Evolutionary conservation across 805 yeast genomes (phyloP), one percentile per base, ranked within the genome.

Genomic region (Barnettozyma pratensis): DNA sequence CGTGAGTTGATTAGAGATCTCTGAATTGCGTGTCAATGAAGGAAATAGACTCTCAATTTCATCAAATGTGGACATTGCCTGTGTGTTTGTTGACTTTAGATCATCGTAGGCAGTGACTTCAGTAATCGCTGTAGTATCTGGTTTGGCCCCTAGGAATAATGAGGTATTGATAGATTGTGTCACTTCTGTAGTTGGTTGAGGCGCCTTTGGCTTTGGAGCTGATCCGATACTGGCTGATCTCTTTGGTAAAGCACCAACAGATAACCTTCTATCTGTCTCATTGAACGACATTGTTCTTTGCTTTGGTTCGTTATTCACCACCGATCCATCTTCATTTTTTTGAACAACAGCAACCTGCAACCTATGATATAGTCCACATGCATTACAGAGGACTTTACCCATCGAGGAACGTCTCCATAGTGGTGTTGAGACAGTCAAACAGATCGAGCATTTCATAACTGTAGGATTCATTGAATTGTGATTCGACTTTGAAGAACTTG

Each of bases 331-430:
- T 37, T 39, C 34, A 11, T 41, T 32, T 4, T 10, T 10, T 31
- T 36, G 28, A 29, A 36, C 39, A 36, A 37, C 4, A 88, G 91
- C 10, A 97, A 11, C 97, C 60, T 92, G 97, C 26, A 92, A 72
- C 66, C 92, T 92, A 61, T 87, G 77, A 59, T 92, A 92, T 50
- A 92, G 71, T 1, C 98, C 98, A 71, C 98, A 92, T 0, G 98
- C 98, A 65, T 92, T 92, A 68, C 98, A 92, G 50, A 92, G 70
- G 0, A 96, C 90, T 57, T 87, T 83, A 2, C 97, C 97, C 48
- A 84, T 86, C 0, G 94, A 86, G 55, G 89, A 87, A 41, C 97
- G 75, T 55, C 98, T 73, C 98, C 98, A 92, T n/a, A 92, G 66
- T 2, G 97, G 98, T 0, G 97, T 92, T 8, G 92, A 88, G 45